Base-by-base conservation (phyloP, 2,329 filamentous ascomycete species). In the Claviceps sorghi region DNA sequence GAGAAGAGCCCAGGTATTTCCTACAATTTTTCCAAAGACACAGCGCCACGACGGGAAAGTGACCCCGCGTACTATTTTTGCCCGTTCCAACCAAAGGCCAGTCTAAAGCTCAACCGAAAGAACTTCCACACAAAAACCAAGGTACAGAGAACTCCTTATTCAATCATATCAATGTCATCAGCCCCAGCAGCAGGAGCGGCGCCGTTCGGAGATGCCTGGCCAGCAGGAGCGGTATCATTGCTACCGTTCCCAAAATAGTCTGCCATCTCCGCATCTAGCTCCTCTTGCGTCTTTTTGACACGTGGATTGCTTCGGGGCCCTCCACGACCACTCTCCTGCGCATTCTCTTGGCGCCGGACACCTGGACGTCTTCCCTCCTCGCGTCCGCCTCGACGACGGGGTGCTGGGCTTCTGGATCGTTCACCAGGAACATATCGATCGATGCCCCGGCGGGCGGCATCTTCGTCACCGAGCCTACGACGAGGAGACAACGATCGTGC, bases 241-340 rank as follows among this genome's bases (percentile, higher is more conserved):
- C 70, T 72, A 40, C 60, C 55, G 29, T 70, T 72, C 32, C 77
- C 82, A 73, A 88, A 96, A 67, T 96, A 96, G 64, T 95, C 88
- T 32, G 84, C 88, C 90, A 96, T 96, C 69, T 96, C 90, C n/a
- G 87, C 88, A 65, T 96, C 90, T 42, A 96, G 74, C 65, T 96
- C 88, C 61, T 95, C 87, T 59, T 89, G 85, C 0, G 90, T 95
- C 77, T 95, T 95, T 69, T 81, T 84, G 2, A 82, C 76, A 48
- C 87, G 78, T 41, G 77, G 76, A 51, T 73, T 69, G 22, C 67
- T 66, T 26, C 69, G 65, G 42, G 41, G 13, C 13, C 67, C 68
- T 22, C 66, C 67, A 29, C 70, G 65, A 15, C 66, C 70, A 58
- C 68, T 56, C 32, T 67, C 60, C 32, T 64, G 60, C 10, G 60